Percentiles rank a stretch among this genome's conserved stretches.
Evolutionary conservation across 192 early-diverging fungal species (phyloP).

Genomic region (Backusella tuberculispora): DNA sequence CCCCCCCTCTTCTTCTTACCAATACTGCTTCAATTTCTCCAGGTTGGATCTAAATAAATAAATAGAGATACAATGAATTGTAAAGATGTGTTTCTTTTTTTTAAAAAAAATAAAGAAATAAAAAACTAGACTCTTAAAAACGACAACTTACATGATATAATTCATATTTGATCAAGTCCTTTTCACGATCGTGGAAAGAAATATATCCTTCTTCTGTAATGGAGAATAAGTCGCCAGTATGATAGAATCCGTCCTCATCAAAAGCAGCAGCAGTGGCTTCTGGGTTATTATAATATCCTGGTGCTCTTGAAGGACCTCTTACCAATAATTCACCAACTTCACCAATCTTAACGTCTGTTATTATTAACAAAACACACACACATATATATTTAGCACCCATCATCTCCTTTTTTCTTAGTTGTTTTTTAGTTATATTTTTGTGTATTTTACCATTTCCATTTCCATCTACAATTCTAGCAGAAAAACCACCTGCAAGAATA

Average conservation of each 20-base stretch:
- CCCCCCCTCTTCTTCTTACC: conserved; percentile 29
- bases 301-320: conserved; percentile 47
- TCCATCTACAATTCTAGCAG: conserved; percentile 49
- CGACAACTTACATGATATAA: conserved; percentile 60
- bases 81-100: neutral
- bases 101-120: neutral
- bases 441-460: conserved; percentile 45
- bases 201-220: conserved; percentile 59
- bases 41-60: conserved; percentile 37
- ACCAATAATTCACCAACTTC: conserved; percentile 58
- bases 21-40: conserved; percentile 69
- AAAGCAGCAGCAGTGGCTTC: conserved; percentile 47
- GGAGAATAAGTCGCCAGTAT: conserved; percentile 62
- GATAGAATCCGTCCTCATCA: conserved; percentile 57
- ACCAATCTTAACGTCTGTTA: conserved; percentile 37
- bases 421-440: neutral
- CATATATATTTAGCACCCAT: neutral
- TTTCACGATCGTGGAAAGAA: conserved; percentile 73
- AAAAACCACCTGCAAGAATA: conserved; percentile 38
- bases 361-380: neutral
- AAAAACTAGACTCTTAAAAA: neutral
- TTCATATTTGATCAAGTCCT: conserved; percentile 60
- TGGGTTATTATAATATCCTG: conserved; percentile 48
- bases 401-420: neutral
- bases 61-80: neutral